Evolutionary conservation across 345 rosid genomes (phyloP).

Genomic region (Geranium brycei): DNA sequence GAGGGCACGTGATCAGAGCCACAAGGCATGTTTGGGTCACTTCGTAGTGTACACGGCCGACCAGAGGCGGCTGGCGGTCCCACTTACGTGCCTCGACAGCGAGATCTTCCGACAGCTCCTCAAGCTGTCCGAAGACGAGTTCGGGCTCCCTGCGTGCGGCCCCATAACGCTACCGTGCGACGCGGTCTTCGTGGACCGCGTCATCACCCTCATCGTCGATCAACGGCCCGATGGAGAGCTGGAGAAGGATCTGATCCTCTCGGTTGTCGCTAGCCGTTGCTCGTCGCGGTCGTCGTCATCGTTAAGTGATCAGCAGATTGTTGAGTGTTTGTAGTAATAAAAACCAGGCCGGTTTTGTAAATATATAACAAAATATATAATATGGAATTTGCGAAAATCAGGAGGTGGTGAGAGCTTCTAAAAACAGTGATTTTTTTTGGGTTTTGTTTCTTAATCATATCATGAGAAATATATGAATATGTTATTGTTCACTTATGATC

Average conservation of each 20-base stretch:
- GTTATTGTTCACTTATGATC: no score
- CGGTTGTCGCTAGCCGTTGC: neutral
- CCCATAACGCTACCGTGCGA: neutral
- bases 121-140: neutral
- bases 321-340: neutral
- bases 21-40: neutral
- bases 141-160: neutral
- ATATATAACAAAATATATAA: no score
- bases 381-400: no score
- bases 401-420: no score
- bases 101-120: neutral
- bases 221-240: neutral
- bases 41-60: neutral
- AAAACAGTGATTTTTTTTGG: no score
- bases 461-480: no score
- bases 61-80: neutral
- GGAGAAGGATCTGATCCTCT: neutral
- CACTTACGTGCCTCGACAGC: neutral
- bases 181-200: neutral
- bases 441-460: no score
- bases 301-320: neutral
- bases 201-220: neutral
- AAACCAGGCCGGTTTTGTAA: no score
- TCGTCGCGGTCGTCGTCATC: neutral
- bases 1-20: neutral